phyloP scores from a whole-genome alignment of 257 asterid genomes.

The Petunia axillaris region DNA sequence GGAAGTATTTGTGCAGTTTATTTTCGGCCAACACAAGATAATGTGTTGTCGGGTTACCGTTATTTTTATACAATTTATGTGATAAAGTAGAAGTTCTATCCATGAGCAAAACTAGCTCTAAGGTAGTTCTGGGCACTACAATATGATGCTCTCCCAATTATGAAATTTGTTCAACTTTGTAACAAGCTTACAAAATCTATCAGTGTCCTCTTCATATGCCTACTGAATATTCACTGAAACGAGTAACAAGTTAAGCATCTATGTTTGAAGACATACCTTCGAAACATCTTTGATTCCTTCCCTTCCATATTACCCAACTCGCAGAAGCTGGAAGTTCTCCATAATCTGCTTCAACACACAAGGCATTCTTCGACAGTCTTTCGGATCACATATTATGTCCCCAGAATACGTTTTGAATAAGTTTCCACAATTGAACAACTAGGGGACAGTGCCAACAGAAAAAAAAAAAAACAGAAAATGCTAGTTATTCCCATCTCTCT shows the following conservation, averaged over 20 bases:
- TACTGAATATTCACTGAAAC: neutral
- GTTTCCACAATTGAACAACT: neutral
- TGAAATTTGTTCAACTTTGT: slow-evolving; percentile 9
- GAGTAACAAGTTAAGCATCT: neutral
- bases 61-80: neutral
- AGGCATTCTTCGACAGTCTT: slow-evolving; percentile 15
- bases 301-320: neutral
- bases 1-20: neutral
- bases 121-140: neutral
- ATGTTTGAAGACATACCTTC: neutral
- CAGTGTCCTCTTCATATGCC: neutral
- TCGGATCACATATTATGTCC: neutral
- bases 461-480: neutral
- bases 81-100: neutral
- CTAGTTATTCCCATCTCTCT: neutral
- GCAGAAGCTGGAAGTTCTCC: slow-evolving; percentile 6
- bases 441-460: neutral
- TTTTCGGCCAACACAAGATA: neutral
- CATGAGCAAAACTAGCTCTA: slow-evolving; percentile 11
- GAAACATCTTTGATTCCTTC: slow-evolving; percentile 1
- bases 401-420: neutral
- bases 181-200: neutral
- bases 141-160: neutral
- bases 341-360: neutral
- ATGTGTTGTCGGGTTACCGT: neutral